Evolutionary conservation across 257 asterid genomes (phyloP), one percentile per base, ranked within the genome.

Genomic region (Ballota nigra): DNA sequence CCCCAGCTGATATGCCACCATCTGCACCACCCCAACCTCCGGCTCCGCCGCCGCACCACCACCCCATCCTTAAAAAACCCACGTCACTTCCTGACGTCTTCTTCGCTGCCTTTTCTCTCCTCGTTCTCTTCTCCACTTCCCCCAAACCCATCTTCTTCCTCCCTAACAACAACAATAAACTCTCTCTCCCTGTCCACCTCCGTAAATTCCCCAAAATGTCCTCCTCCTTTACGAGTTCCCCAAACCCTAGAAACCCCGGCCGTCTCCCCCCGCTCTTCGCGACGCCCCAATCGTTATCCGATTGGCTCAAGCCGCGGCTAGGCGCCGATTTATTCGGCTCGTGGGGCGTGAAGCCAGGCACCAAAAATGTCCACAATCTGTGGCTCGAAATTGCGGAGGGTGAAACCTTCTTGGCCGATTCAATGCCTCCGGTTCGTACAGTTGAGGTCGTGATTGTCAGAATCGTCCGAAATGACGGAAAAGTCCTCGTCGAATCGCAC

Each of bases 321-420:
- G 80, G 87, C 62, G 82, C 90, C 33, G 95, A 86, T n/a, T 69
- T 83, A 0, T 86, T 91, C 77, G 93, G 93, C 33, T 80, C 99
- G 11, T 95, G 99, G 99, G 99, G 99, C 0, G 89, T 89, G 34
- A 89, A 84, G 66, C 97, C 99, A 6, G 98, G 99, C 5, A 95
- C 99, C 8, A 95, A 95, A 72, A 95, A 92, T 56, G 85, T 95
- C 38, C 89, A 88, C 70, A 94, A 92, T 43, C 78, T 95, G 8
- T 95, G 95, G 95, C 93, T 95, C 22, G 99, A 95, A 64, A 81
- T 95, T 49, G 86, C 87, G 0, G 95, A 89, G 26, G 99, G 99
- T 22, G 99, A 95, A 66, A 85, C 93, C 26, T 63, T 53, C 20
- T 63, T 95, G 4, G 88, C 89, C 16, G 97, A 92, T 74, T 89